These are phyloP conservation scores for Leptographium procerum DNA, from an alignment of 2,329 filamentous ascomycete species.

Conservation along the genomic window DNA sequence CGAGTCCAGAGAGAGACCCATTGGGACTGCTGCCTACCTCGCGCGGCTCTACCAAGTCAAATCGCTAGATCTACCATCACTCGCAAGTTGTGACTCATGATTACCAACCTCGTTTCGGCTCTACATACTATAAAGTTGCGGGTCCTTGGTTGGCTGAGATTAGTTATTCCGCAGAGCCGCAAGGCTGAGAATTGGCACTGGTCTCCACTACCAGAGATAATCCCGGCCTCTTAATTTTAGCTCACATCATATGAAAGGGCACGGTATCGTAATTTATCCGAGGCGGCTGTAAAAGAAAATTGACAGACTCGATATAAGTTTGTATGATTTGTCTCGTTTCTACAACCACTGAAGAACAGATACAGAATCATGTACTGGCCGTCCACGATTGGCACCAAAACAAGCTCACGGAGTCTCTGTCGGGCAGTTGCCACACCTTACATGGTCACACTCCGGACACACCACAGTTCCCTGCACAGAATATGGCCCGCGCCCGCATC, in stretches of 20 bases:
- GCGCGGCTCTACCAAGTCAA: not conserved
- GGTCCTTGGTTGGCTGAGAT: not conserved
- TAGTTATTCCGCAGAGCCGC: not conserved
- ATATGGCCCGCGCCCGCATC: too few species aligned
- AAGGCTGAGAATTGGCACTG: not conserved
- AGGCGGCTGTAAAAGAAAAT: not conserved
- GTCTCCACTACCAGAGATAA: not conserved
- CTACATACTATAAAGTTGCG: not conserved
- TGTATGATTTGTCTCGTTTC: too few species aligned
- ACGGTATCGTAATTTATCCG: not conserved
- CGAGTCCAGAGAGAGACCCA: not conserved
- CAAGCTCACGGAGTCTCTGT: too few species aligned
- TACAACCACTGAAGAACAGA: too few species aligned
- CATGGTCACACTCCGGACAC: too few species aligned
- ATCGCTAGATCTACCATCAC: not conserved
- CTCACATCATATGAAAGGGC: too few species aligned
- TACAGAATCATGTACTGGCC: too few species aligned
- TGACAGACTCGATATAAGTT: too few species aligned
- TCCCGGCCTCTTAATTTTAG: not conserved
- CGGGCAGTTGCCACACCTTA: too few species aligned
- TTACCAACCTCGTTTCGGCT: not conserved
- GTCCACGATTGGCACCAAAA: too few species aligned
- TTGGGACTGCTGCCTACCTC: not conserved
- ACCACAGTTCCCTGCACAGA: too few species aligned
- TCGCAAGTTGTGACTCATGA: not conserved